Conservation (phyloP, 139 green algal species). For the Chlorella vulgaris region DNA sequence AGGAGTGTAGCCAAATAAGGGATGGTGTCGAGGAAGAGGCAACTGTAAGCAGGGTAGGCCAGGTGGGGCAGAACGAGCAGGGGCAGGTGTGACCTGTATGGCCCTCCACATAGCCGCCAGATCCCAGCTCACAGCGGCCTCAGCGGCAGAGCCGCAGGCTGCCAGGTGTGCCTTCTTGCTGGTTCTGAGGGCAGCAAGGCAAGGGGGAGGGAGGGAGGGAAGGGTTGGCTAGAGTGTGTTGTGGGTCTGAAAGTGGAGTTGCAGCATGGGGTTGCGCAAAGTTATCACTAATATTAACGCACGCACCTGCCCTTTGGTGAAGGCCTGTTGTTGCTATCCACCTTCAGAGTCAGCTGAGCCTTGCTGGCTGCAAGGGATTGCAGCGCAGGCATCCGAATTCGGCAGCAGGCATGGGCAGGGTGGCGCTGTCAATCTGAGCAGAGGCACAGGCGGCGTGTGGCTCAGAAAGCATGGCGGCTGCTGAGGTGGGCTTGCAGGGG, state of each 20-base stretch:
- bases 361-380: not conserved
- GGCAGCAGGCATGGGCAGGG: not conserved
- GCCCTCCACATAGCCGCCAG: constrained; percentile 11
- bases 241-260: not conserved
- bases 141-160: not conserved
- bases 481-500: too few species aligned
- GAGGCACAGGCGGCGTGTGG: too few species aligned
- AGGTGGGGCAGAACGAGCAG: not conserved
- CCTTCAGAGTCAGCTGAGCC: not conserved
- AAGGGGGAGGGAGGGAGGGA: too few species aligned
- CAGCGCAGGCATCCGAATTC: not conserved
- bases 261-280: too few species aligned
- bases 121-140: constrained; percentile 3
- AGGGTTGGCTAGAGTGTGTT: not conserved
- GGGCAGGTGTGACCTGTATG: not conserved
- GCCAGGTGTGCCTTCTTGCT: not conserved
- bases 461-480: too few species aligned
- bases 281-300: too few species aligned
- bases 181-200: not conserved
- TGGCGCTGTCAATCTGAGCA: too few species aligned
- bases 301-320: not conserved
- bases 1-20: too few species aligned
- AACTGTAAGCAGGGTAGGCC: not conserved
- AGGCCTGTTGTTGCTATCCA: not conserved
- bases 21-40: too few species aligned